These are phyloP conservation scores for Clarkia xantiana DNA, from an alignment of 345 rosid species.

Conservation along the genomic window DNA sequence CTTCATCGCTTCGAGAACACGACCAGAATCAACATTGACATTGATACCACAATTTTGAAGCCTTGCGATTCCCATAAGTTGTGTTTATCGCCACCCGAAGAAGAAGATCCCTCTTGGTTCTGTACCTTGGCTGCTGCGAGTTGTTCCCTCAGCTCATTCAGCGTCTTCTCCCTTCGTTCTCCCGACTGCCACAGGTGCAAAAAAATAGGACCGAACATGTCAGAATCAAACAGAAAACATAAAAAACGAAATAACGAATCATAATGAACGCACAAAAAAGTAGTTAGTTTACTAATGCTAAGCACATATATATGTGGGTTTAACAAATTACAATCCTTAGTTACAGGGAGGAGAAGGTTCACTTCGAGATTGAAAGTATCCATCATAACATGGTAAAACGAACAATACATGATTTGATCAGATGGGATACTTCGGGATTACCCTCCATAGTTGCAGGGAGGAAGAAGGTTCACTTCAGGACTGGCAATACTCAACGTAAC, in stretches of 20 bases:
- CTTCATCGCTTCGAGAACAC: conserved; percentile 60
- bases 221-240: not conserved
- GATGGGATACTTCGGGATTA: no score
- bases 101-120: conserved; percentile 17
- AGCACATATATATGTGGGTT: no score
- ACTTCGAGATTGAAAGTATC: no score
- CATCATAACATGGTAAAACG: no score
- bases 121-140: conserved; percentile 32
- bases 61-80: conserved; percentile 85
- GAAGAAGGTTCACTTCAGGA: no score
- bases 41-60: conserved; percentile 72
- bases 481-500: no score
- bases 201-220: not conserved
- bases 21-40: conserved; percentile 89
- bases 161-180: conserved; percentile 71
- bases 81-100: conserved; percentile 20
- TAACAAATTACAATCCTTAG: no score
- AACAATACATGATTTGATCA: no score
- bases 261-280: no score
- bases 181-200: conserved; percentile 38
- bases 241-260: no score
- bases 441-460: not conserved
- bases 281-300: no score
- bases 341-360: no score
- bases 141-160: conserved; percentile 64